These are phyloP conservation scores for Exophiala spinifera DNA, from an alignment of 2,329 filamentous ascomycete species.

Conservation along the genomic window DNA sequence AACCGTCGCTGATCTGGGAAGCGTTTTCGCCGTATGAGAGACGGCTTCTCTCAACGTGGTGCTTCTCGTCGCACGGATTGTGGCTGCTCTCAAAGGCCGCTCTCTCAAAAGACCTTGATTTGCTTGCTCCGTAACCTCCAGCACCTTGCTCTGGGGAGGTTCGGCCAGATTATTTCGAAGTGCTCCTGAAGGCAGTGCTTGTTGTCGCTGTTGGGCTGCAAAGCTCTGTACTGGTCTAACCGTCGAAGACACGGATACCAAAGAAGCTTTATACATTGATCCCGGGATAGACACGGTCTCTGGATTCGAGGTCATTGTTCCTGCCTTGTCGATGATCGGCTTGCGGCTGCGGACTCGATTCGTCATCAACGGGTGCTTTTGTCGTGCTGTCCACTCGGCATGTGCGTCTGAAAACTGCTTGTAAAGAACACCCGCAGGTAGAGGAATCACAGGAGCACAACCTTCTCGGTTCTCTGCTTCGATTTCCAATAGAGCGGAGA, in stretches of 20 bases:
- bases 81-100: slow-evolving; percentile 29
- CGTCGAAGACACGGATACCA: background rate
- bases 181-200: slow-evolving; percentile 34
- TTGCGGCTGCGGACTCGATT: slow-evolving; percentile 23
- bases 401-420: slow-evolving; percentile 40
- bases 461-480: slow-evolving; percentile 45
- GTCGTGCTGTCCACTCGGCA: slow-evolving; percentile 40
- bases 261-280: slow-evolving; percentile 4
- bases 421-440: slow-evolving; percentile 47
- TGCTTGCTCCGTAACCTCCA: slow-evolving; percentile 4
- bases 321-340: slow-evolving; percentile 7
- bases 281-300: slow-evolving; percentile 3
- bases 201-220: slow-evolving; percentile 47
- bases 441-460: slow-evolving; percentile 44
- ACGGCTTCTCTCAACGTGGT: slow-evolving; percentile 9
- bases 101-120: slow-evolving; percentile 29
- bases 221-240: slow-evolving; percentile 36
- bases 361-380: slow-evolving; percentile 21
- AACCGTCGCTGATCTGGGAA: slow-evolving; percentile 23
- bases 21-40: slow-evolving; percentile 13
- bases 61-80: slow-evolving; percentile 24
- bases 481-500: slow-evolving; percentile 47
- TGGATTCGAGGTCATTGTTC: slow-evolving; percentile 2
- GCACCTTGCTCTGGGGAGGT: background rate
- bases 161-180: slow-evolving; percentile 2